A percentile compares a stretch with the other conserved stretches of the same genome.
These are phyloP conservation scores for Sonneratia alba DNA, from an alignment of 345 rosid species.

Conservation along the genomic window DNA sequence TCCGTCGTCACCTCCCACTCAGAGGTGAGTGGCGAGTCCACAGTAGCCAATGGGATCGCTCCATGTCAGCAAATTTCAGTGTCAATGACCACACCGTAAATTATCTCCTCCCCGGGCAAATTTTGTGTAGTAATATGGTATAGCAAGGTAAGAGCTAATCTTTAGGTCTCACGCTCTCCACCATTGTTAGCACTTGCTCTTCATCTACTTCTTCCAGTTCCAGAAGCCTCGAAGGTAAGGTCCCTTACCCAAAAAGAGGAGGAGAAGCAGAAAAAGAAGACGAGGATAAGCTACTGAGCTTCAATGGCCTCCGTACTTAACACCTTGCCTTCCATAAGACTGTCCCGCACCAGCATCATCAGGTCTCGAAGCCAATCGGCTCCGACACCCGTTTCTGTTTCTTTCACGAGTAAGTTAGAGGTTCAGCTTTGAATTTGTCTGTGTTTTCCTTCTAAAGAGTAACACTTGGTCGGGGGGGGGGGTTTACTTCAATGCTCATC, in stretches of 20 bases:
- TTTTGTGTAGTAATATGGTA: no score
- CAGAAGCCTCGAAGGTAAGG: not conserved
- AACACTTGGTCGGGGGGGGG: conserved; percentile 5
- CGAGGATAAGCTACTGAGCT: conserved; percentile 2
- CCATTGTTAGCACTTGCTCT: conserved; percentile 1
- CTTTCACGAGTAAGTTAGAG: conserved; percentile 39
- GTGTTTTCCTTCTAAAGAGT: not conserved
- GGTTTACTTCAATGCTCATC: not conserved
- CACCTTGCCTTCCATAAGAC: conserved; percentile 31
- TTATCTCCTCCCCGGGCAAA: no score
- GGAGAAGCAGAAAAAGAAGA: no score
- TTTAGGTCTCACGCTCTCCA: not conserved
- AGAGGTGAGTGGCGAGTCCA: no score
- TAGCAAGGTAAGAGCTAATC: not conserved
- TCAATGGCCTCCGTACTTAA: conserved; percentile 58
- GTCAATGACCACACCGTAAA: no score
- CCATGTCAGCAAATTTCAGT: no score
- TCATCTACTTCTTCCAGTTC: not conserved
- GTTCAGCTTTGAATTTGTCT: not conserved
- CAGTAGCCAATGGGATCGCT: no score
- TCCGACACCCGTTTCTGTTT: conserved; percentile 27
- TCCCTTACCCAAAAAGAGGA: not conserved
- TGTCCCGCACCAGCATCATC: conserved; percentile 22
- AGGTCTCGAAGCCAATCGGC: conserved; percentile 26
- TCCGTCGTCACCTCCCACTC: no score